These are phyloP conservation scores for Fragaria vesca DNA, from an alignment of 306 rosid genomes.

Conservation along the genomic window DNA sequence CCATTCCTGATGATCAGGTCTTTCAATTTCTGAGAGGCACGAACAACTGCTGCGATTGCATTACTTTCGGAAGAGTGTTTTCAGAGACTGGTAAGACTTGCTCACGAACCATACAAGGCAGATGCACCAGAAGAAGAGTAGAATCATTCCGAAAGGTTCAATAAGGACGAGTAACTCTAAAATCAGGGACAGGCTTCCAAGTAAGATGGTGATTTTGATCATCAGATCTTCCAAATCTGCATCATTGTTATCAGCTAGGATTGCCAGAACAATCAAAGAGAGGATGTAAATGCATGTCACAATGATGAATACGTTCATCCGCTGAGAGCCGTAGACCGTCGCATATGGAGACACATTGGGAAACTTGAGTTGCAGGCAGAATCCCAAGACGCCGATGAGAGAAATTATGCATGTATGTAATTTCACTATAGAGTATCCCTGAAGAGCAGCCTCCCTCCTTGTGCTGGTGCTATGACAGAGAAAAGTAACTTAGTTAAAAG, in stretches of 20 bases:
- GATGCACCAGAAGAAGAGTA: not conserved
- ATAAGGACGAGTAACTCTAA: not conserved
- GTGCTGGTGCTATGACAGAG: too few species aligned
- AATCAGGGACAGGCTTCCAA: not conserved
- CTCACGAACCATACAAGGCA: not conserved
- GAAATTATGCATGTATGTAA: not conserved
- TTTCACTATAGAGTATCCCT: not conserved
- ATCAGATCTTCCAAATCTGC: not conserved
- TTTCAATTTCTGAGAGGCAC: not conserved
- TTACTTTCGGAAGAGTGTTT: not conserved
- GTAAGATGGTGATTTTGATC: not conserved
- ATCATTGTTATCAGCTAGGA: not conserved
- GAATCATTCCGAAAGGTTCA: not conserved
- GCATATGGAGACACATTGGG: not conserved
- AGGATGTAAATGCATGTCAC: not conserved
- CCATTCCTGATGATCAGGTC: too few species aligned
- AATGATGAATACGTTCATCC: not conserved
- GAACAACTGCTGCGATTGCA: not conserved
- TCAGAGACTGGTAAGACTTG: not conserved
- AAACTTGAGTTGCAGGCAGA: not conserved
- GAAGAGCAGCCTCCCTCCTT: too few species aligned
- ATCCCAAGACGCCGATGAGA: not conserved
- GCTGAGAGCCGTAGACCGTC: not conserved
- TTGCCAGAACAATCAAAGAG: not conserved
- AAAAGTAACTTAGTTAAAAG: too few species aligned